A percentile compares a stretch with the other conserved stretches of the same genome.
phyloP scores from a whole-genome alignment of 75 land plant genomes.

The Picea glauca region DNA sequence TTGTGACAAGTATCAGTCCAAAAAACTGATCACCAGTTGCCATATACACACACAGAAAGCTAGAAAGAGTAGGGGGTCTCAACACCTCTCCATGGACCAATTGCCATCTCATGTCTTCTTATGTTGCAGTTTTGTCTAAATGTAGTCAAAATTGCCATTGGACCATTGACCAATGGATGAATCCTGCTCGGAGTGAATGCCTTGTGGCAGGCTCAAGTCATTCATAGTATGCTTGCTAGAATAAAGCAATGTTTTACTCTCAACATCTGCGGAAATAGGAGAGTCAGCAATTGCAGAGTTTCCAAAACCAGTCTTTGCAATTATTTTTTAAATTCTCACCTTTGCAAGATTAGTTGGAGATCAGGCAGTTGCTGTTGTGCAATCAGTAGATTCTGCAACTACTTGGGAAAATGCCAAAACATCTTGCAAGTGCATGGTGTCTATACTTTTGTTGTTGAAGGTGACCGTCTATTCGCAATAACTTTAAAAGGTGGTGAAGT shows the following conservation, averaged over 20 bases:
- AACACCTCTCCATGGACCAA: conserved; percentile 74
- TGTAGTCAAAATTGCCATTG: conserved; percentile 4
- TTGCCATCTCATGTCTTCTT: not conserved
- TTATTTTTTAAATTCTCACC: conserved; percentile 39
- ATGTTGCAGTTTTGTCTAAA: not conserved
- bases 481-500: conserved; percentile 16
- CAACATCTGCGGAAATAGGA: not conserved
- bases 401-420: conserved; percentile 65
- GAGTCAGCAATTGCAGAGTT: conserved; percentile 2
- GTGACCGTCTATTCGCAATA: not conserved
- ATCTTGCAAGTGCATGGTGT: conserved; percentile 51
- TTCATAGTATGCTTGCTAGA: not conserved
- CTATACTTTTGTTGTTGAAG: conserved; percentile 13
- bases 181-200: not conserved
- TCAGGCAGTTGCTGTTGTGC: conserved; percentile 74
- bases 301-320: conserved; percentile 17
- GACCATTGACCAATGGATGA: not conserved
- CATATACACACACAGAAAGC: conserved; percentile 75
- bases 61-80: conserved; percentile 64
- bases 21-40: conserved; percentile 90
- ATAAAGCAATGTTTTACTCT: not conserved
- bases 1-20: conserved; percentile 78
- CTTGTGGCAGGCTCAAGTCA: not conserved
- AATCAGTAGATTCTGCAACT: conserved; percentile 69
- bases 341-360: conserved; percentile 70